These are phyloP conservation scores for Wickerhamomyces ciferrii DNA, from an alignment of 805 yeast genomes.

Conservation along the genomic window DNA sequence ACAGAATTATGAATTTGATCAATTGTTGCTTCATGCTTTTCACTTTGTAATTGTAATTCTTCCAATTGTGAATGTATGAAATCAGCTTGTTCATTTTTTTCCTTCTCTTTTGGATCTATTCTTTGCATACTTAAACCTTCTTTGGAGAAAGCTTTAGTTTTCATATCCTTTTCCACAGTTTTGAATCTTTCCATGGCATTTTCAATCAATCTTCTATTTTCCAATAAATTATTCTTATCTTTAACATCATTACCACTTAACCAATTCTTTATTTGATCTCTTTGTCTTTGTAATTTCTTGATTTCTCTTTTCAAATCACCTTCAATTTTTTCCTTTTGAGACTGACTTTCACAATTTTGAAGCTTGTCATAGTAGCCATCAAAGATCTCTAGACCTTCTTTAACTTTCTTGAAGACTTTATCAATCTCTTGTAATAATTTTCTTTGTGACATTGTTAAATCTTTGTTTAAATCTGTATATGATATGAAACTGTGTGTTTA, in stretches of 20 bases:
- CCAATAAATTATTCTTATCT: constrained; percentile 76
- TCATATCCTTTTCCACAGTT: constrained; percentile 87
- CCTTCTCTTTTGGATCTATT: constrained; percentile 75
- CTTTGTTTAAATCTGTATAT: not conserved
- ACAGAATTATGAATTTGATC: constrained; percentile 45
- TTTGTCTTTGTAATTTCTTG: constrained; percentile 84
- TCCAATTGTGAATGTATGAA: constrained; percentile 71
- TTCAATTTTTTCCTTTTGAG: constrained; percentile 92
- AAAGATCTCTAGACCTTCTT: constrained; percentile 84
- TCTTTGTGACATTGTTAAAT: constrained; percentile 36
- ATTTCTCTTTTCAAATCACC: constrained; percentile 90
- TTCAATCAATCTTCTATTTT: constrained; percentile 66
- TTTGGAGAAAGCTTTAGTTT: constrained; percentile 89
- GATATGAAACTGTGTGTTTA: not conserved
- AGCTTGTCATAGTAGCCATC: constrained; percentile 85
- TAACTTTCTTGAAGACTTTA: constrained; percentile 84
- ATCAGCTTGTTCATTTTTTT: constrained; percentile 65
- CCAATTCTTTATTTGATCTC: constrained; percentile 97
- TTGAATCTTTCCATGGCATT: constrained; percentile 93
- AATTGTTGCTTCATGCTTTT: constrained; percentile 68
- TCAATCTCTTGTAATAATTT: constrained; percentile 72
- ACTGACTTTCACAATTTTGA: constrained; percentile 70
- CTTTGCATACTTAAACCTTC: constrained; percentile 80
- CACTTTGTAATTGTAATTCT: constrained; percentile 77
- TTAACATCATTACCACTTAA: constrained; percentile 85